phyloP scores from a whole-genome alignment of 306 rosid species.

The Purshia tridentata region DNA sequence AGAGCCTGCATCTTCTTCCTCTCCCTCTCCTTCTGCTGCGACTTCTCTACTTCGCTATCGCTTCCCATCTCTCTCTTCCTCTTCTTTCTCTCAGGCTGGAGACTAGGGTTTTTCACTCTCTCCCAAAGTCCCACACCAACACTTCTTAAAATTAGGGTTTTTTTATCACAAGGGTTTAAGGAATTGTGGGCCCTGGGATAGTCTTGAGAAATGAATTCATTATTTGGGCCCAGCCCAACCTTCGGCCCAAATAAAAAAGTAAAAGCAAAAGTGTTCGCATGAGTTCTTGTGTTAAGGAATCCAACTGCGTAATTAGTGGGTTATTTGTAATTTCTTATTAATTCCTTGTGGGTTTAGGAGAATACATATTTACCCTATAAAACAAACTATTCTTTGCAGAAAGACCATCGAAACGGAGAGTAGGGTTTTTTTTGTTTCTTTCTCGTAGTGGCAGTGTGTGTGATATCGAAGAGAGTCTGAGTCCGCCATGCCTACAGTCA shows the following conservation, averaged over 20 bases:
- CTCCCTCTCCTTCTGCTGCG: conserved; percentile 71
- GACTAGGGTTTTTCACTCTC: background rate
- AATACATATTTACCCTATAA: too few relatives aligned
- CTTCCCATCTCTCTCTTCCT: conserved; percentile 55
- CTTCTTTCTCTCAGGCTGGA: background rate
- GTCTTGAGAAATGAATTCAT: background rate
- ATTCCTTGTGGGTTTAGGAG: too few relatives aligned
- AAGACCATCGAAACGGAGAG: background rate
- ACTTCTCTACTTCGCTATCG: conserved; percentile 72
- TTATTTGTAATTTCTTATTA: too few relatives aligned
- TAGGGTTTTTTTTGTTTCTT: background rate
- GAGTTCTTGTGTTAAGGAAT: too few relatives aligned
- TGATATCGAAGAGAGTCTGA: background rate
- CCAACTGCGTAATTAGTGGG: too few relatives aligned
- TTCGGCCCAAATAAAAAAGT: background rate
- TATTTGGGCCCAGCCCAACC: background rate
- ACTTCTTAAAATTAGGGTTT: conserved; percentile 2
- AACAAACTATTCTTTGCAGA: too few relatives aligned
- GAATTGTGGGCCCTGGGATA: background rate
- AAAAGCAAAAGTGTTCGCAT: too few relatives aligned
- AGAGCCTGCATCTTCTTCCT: conserved; percentile 70
- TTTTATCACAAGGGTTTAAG: conserved; percentile 15
- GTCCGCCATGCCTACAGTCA: conserved; percentile 73
- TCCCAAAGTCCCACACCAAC: background rate
- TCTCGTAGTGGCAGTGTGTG: background rate